phyloP scores from a whole-genome alignment of 2,329 filamentous ascomycete genomes.

The Cladosporium sp. region DNA sequence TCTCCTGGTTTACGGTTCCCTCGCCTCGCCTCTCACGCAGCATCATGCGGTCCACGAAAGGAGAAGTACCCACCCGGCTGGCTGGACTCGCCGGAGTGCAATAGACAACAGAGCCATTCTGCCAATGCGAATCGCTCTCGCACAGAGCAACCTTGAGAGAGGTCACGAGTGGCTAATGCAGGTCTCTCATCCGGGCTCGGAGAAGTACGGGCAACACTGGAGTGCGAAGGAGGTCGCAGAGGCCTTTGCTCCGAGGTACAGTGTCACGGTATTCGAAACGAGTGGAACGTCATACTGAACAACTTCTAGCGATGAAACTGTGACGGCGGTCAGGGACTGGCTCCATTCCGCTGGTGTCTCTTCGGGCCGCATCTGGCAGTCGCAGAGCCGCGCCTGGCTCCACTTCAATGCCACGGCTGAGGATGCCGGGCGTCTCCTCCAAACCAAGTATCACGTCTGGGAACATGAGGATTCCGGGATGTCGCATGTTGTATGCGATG shows the following conservation, averaged over 20 bases:
- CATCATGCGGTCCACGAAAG: constrained; percentile 28
- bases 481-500: constrained; percentile 33
- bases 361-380: constrained; percentile 42
- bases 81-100: constrained; percentile 23
- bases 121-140: constrained; percentile 31
- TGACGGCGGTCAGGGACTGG: constrained; percentile 49
- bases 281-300: constrained; percentile 5
- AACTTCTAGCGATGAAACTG: constrained; percentile 33
- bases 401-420: constrained; percentile 49
- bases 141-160: constrained; percentile 30
- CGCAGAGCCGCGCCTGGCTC: constrained; percentile 49
- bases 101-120: constrained; percentile 26
- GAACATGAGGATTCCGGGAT: constrained; percentile 33
- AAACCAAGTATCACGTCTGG: constrained; percentile 49
- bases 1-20: constrained; percentile 15
- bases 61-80: constrained; percentile 21
- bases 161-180: constrained; percentile 28
- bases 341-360: constrained; percentile 48
- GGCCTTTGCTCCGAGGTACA: constrained; percentile 36
- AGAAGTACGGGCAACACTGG: constrained; percentile 39
- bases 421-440: constrained; percentile 49
- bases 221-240: constrained; percentile 38
- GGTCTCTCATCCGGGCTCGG: constrained; percentile 39
- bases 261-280: constrained; percentile 8
- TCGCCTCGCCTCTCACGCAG: constrained; percentile 20